A percentile compares a stretch with the other conserved stretches of the same genome.
Evolutionary conservation across 176 grass and related monocot species (phyloP).

Genomic region (Eleusine coracana): DNA sequence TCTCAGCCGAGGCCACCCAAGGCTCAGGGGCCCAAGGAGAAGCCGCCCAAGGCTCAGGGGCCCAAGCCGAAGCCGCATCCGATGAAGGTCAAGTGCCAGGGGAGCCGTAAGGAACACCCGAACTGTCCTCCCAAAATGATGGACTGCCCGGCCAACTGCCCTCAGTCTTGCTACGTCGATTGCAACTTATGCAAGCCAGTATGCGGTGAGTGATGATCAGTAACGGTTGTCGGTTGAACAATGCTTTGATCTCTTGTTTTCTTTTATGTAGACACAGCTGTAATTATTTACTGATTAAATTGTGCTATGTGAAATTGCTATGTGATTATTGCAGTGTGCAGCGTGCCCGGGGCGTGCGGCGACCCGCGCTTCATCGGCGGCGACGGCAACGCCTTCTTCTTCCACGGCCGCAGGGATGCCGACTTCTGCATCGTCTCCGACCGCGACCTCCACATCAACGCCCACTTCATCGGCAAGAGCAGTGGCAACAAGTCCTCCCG

Average conservation of each 20-base stretch:
- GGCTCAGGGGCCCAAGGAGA: background rate
- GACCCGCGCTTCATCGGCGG: constrained; percentile 68
- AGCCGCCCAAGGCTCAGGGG: background rate
- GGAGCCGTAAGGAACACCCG: background rate
- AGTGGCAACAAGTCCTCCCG: constrained; percentile 39
- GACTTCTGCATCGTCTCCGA: constrained; percentile 66
- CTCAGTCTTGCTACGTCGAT: constrained; percentile 36
- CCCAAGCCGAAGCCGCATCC: background rate
- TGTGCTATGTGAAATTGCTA: background rate
- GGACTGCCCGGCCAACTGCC: constrained; percentile 25
- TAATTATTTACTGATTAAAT: too few species aligned
- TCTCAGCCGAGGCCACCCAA: background rate
- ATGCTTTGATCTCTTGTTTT: too few species aligned
- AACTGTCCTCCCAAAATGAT: constrained; percentile 17
- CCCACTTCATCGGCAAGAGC: constrained; percentile 60
- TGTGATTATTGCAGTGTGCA: constrained; percentile 21
- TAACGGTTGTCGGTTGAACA: too few species aligned
- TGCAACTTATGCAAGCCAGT: constrained; percentile 37
- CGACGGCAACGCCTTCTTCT: constrained; percentile 63
- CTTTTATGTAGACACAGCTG: too few species aligned
- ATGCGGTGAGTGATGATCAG: constrained; percentile 20
- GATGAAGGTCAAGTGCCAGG: constrained; percentile 36
- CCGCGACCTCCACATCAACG: constrained; percentile 63
- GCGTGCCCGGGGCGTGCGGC: constrained; percentile 38
- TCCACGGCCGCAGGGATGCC: constrained; percentile 45